These are phyloP conservation scores for Cochlearia excelsa DNA, from an alignment of 345 rosid species.

Conservation along the genomic window DNA sequence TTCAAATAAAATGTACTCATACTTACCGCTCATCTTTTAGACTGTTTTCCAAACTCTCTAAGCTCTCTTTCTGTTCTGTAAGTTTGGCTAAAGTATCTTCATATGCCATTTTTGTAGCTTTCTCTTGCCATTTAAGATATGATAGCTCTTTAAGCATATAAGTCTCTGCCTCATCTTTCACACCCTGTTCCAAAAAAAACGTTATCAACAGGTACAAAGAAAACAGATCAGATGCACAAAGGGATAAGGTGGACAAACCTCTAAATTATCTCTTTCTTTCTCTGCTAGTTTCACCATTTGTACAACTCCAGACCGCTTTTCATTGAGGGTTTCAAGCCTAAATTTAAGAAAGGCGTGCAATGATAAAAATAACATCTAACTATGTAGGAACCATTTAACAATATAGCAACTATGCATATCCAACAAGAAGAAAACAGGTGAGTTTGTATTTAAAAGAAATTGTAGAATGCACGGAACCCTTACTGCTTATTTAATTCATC, in stretches of 20 bases:
- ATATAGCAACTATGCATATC: conserved; percentile 11
- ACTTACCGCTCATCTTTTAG: conserved; percentile 63
- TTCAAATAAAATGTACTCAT: conserved; percentile 14
- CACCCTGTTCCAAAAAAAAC: conserved; percentile 52
- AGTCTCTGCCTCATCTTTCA: conserved; percentile 91
- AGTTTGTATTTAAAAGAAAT: conserved; percentile 8
- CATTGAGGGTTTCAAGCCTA: conserved; percentile 87
- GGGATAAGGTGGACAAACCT: conserved; percentile 53
- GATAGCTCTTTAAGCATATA: conserved; percentile 92
- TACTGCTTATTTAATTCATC: conserved; percentile 78
- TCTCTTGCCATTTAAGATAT: conserved; percentile 89
- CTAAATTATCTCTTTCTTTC: conserved; percentile 91
- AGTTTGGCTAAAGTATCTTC: conserved; percentile 65
- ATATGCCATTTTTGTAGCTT: conserved; percentile 73
- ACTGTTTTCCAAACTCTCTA: conserved; percentile 63
- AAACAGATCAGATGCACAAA: conserved; percentile 1
- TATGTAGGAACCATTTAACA: conserved; percentile 13
- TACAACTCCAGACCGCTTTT: conserved; percentile 90
- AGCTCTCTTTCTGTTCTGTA: conserved; percentile 49
- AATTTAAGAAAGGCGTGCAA: conserved; percentile 14
- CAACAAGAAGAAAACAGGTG: conserved; percentile 21
- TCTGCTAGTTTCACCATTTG: conserved; percentile 97
- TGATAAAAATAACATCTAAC: conserved; percentile 18
- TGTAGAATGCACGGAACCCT: conserved; percentile 36
- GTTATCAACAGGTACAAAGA: conserved; percentile 20